phyloP scores from a whole-genome alignment of 768 basidiomycete species.

The Naganishia vaughanmartiniae region DNA sequence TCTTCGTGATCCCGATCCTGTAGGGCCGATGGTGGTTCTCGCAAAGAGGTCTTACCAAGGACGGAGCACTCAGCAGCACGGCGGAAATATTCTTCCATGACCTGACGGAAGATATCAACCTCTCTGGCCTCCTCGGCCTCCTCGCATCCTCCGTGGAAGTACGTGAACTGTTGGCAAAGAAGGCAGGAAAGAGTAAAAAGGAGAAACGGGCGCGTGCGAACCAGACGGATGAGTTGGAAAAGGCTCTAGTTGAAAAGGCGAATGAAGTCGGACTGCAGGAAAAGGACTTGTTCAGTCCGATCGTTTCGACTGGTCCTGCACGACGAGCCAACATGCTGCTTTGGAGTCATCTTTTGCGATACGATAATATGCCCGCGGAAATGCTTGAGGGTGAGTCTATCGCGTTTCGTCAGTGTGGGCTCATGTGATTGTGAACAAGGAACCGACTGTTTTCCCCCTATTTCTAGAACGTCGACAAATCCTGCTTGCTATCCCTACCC shows the following conservation, averaged over 20 bases:
- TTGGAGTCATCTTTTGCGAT: constrained; percentile 78
- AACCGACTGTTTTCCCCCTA: not conserved
- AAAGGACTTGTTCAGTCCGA: constrained; percentile 27
- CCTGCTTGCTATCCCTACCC: constrained; percentile 67
- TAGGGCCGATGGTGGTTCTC: constrained; percentile 97
- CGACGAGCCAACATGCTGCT: constrained; percentile 66
- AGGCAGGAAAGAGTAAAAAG: constrained; percentile 45
- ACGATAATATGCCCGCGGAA: constrained; percentile 58
- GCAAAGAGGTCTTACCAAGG: constrained; percentile 81
- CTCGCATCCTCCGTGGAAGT: constrained; percentile 59
- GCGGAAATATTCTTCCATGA: constrained; percentile 85
- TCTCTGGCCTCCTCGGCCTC: constrained; percentile 69
- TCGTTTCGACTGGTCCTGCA: constrained; percentile 26
- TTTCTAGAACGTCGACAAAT: constrained; percentile 66
- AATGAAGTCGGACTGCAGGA: constrained; percentile 44
- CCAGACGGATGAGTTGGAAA: constrained; percentile 50
- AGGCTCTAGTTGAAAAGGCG: constrained; percentile 41
- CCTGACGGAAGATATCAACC: constrained; percentile 72
- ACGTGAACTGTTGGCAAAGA: constrained; percentile 36
- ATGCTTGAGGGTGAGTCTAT: constrained; percentile 63
- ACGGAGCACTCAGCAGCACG: constrained; percentile 75
- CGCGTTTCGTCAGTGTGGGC: too few species aligned
- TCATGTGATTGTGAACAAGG: too few species aligned
- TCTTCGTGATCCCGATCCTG: not conserved
- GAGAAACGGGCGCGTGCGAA: constrained; percentile 45